phyloP scores from a whole-genome alignment of 2,329 filamentous ascomycete genomes.

The Fusarium sacchari region DNA sequence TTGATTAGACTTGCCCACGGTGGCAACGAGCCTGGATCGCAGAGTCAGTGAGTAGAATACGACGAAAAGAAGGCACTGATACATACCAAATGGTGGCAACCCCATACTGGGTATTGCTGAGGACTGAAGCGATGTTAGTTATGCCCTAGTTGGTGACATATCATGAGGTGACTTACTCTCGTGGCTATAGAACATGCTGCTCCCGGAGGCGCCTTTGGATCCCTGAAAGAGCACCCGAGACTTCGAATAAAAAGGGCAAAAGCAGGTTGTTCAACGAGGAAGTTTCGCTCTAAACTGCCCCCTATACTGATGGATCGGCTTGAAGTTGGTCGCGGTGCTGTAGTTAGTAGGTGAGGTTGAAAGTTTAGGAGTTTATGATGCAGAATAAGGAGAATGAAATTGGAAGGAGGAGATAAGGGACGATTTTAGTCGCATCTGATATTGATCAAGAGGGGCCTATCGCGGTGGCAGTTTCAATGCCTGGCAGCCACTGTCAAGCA shows the following conservation, averaged over 20 bases:
- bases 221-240: not conserved
- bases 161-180: slow-evolving; percentile 71
- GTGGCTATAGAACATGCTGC: slow-evolving; percentile 91
- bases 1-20: slow-evolving; percentile 77
- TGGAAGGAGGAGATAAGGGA: slow-evolving; percentile 9
- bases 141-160: not conserved
- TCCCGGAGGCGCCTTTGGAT: not conserved
- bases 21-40: slow-evolving; percentile 82
- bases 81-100: slow-evolving; percentile 92
- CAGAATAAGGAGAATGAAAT: not conserved
- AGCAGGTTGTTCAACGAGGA: not conserved
- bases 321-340: slow-evolving; percentile 13
- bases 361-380: slow-evolving; percentile 6
- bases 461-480: not conserved
- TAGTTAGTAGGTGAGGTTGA: slow-evolving; percentile 5
- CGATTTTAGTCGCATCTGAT: slow-evolving; percentile 7
- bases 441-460: not conserved
- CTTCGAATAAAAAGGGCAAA: not conserved
- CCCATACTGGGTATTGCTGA: slow-evolving; percentile 88
- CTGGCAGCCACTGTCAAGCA: slow-evolving; percentile 31
- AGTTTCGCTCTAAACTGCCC: not conserved
- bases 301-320: not conserved
- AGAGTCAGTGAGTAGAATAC: not conserved
- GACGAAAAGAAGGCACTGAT: too few species aligned
- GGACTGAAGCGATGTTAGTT: slow-evolving; percentile 62